Evolutionary conservation across 306 rosid species (phyloP), one percentile per base, ranked within the genome.

Genomic region (Acmispon strigosus): DNA sequence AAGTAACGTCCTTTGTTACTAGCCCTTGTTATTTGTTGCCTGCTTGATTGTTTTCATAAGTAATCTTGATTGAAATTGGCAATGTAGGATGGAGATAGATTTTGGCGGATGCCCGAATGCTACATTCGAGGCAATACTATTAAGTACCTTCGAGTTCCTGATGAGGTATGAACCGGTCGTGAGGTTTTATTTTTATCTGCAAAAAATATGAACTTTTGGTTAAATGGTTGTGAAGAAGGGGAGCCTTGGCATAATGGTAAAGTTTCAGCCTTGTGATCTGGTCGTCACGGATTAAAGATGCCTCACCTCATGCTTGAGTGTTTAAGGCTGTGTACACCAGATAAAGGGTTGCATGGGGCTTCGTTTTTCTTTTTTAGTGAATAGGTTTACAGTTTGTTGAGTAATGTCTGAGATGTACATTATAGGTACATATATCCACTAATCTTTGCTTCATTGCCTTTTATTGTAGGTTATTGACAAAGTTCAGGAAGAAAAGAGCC

Each of bases 71-170:
- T 72, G 72, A 52, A 14, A 15, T 62, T 68, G 34, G 20, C 3
- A 16, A 65, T 66, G 80, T 73, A 94, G 99, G 99, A 94, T 36
- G 99, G 99, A 78, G 99, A 94, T 66, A 84, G 99, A 62, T 94
- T 94, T 89, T 94, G 97, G 97, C 78, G 99, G 44, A 94, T 89
- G 99, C 99, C 97, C 3, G 99, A 94, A 53, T 94, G 97, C 82
- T 94, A 94, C 71, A 94, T 94, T 36, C 90, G 97, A 18, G 97
- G 99, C 39, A 94, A 94, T 76, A 94, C 99, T 2, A 94, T 94
- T 59, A 94, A 94, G 86, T 94, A 91, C 69, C 96, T 94, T 65
- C 82, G 99, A 69, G 99, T 94, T 77, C 99, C 99, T 14, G 99
- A 94, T 84, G 99, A 94, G 97, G 99, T 94, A 71, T 58, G 81